Conservation (phyloP, 345 rosid species). For the Salix purpurea region DNA sequence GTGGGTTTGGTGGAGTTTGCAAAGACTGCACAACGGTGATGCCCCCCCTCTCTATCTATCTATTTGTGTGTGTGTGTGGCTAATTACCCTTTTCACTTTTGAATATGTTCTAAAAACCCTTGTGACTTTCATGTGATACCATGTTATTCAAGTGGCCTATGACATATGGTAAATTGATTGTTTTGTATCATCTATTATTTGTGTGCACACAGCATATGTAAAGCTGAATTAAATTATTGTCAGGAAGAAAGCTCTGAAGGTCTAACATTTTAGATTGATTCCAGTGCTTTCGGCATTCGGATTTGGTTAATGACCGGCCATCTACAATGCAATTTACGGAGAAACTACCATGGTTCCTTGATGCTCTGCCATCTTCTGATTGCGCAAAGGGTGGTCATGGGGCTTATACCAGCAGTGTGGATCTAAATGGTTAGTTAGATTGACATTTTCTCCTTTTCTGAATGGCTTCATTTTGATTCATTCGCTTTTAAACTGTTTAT, state of each 20-base stretch:
- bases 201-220: not conserved
- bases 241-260: constrained; percentile 1
- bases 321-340: constrained; percentile 71
- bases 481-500: not conserved
- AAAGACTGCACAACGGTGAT: constrained; percentile 97
- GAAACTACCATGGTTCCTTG: constrained; percentile 97
- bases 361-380: constrained; percentile 86
- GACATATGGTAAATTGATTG: not conserved
- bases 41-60: not conserved
- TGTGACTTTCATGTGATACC: not conserved
- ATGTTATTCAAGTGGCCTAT: not conserved
- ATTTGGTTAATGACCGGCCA: constrained; percentile 25
- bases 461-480: not conserved
- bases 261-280: constrained; percentile 28
- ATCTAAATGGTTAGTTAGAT: constrained; percentile 59
- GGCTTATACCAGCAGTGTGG: constrained; percentile 87
- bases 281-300: constrained; percentile 59
- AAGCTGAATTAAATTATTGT: not conserved
- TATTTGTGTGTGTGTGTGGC: too few relatives aligned
- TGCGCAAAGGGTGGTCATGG: constrained; percentile 99
- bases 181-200: not conserved
- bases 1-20: constrained; percentile 67
- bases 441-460: not conserved
- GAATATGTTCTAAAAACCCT: not conserved
- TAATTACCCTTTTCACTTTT: not conserved